A percentile compares a stretch with the other conserved stretches of the same genome.
Evolutionary conservation across 345 rosid species (phyloP).

Genomic region (Firmiana major): DNA sequence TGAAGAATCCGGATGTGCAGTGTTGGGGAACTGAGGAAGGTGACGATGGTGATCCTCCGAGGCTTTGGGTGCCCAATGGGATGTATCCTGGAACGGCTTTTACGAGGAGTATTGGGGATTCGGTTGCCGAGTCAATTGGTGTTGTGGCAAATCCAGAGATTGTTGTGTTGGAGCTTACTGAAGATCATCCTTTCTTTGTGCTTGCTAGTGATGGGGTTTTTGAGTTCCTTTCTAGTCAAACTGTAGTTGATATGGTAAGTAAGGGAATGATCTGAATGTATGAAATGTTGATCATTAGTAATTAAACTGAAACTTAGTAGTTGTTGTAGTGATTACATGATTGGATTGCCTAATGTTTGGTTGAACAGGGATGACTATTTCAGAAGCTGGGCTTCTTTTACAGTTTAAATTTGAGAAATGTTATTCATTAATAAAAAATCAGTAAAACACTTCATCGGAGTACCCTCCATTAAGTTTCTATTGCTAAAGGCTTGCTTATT

Average conservation of each 20-base stretch:
- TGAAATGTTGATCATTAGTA: neutral
- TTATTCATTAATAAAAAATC: neutral
- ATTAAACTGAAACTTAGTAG: neutral
- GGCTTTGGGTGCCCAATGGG: conserved; percentile 90
- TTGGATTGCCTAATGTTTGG: neutral
- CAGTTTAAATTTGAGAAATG: neutral
- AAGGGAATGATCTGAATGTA: conserved; percentile 26
- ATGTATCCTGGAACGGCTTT: conserved; percentile 99
- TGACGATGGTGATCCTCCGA: conserved; percentile 98
- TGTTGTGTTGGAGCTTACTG: conserved; percentile 76
- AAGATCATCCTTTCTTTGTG: conserved; percentile 84
- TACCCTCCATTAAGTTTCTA: neutral
- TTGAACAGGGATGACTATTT: neutral
- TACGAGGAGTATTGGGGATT: conserved; percentile 93
- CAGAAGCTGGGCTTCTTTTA: neutral
- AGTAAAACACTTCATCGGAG: neutral
- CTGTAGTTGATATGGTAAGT: conserved; percentile 95
- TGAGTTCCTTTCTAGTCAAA: conserved; percentile 92
- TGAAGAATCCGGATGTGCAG: conserved; percentile 88
- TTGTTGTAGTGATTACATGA: conserved; percentile 3
- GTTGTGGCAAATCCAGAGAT: conserved; percentile 97
- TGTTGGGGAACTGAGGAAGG: conserved; percentile 96
- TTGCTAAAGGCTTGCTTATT: neutral
- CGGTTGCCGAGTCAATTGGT: conserved; percentile 89
- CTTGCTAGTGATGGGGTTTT: conserved; percentile 99